A percentile compares a stretch with the other conserved stretches of the same genome.
Conservation (phyloP, 441 rosid genomes). For the Breynia disticha region DNA sequence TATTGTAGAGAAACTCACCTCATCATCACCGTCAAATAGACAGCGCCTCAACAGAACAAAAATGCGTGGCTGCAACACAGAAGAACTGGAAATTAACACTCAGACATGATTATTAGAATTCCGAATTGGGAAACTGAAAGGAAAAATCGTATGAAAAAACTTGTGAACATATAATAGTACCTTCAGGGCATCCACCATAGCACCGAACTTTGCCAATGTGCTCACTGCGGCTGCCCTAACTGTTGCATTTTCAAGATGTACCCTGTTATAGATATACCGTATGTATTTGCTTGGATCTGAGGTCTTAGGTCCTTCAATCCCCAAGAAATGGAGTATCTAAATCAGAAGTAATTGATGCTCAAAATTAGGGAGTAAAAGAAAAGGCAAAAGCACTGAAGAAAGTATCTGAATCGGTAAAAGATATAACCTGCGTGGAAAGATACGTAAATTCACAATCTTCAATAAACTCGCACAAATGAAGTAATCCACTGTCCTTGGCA, state of each 20-base stretch:
- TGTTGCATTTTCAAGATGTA: conserved; percentile 97
- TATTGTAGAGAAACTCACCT: conserved; percentile 41
- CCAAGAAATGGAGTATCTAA: conserved; percentile 95
- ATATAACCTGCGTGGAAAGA: conserved; percentile 84
- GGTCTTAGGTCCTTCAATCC: conserved; percentile 92
- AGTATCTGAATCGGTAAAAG: conserved; percentile 8
- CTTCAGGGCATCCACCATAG: conserved; percentile 80
- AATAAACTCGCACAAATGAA: conserved; percentile 93
- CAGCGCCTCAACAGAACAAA: conserved; percentile 86
- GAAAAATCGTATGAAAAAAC: not conserved
- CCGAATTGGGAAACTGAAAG: not conserved
- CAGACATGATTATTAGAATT: too few relatives aligned
- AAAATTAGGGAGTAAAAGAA: not conserved
- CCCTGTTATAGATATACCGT: conserved; percentile 91
- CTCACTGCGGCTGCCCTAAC: conserved; percentile 95
- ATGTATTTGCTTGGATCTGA: conserved; percentile 96
- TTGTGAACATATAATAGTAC: conserved; percentile 24
- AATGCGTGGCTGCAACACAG: conserved; percentile 64
- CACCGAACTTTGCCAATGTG: conserved; percentile 95
- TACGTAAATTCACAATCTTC: conserved; percentile 99
- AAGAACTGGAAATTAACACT: not conserved
- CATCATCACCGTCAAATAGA: conserved; percentile 89
- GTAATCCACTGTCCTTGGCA: conserved; percentile 90
- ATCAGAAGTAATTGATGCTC: conserved; percentile 10
- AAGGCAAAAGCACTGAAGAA: not conserved